Percentiles rank a stretch among this genome's conserved stretches.
These are phyloP conservation scores for Plectranthus barbatus DNA, from an alignment of 257 asterid genomes.

Conservation along the genomic window DNA sequence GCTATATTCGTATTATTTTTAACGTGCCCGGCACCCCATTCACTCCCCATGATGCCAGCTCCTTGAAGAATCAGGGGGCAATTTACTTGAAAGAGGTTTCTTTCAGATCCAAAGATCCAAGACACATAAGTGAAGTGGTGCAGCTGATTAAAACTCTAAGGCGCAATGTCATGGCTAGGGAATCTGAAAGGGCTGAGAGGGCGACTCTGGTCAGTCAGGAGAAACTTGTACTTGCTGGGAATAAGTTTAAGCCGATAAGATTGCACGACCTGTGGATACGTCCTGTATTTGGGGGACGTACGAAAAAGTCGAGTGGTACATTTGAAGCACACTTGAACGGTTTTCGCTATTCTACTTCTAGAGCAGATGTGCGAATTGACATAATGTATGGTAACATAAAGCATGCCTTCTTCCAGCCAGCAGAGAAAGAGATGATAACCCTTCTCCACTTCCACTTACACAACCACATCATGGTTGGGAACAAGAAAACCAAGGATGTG, in stretches of 20 bases:
- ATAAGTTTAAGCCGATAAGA: constrained; percentile 46
- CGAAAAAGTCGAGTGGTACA: constrained; percentile 40
- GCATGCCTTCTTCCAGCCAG: constrained; percentile 63
- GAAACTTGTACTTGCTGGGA: constrained; percentile 42
- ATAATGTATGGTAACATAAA: constrained; percentile 44
- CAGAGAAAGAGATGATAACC: constrained; percentile 62
- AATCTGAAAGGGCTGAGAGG: constrained; percentile 56
- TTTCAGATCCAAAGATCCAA: constrained; percentile 53
- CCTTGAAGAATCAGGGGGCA: constrained; percentile 31
- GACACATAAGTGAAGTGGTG: constrained; percentile 52
- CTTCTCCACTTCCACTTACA: constrained; percentile 56
- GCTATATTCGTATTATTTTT: constrained; percentile 51
- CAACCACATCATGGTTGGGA: constrained; percentile 62
- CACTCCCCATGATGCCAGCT: constrained; percentile 34
- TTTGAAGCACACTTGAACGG: constrained; percentile 60
- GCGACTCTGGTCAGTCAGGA: constrained; percentile 56
- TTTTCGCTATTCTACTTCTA: constrained; percentile 50
- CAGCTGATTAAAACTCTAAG: constrained; percentile 46
- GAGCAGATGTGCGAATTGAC: constrained; percentile 48
- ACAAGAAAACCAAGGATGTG: constrained; percentile 49
- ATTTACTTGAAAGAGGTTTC: constrained; percentile 44
- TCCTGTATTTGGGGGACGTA: constrained; percentile 53
- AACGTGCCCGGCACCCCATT: constrained; percentile 60
- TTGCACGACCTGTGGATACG: constrained; percentile 57
- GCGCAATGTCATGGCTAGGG: constrained; percentile 28